Percentiles rank a stretch among this genome's conserved stretches.
phyloP scores from a whole-genome alignment of 2,329 filamentous ascomycete genomes.

The Aspergillus sp. region DNA sequence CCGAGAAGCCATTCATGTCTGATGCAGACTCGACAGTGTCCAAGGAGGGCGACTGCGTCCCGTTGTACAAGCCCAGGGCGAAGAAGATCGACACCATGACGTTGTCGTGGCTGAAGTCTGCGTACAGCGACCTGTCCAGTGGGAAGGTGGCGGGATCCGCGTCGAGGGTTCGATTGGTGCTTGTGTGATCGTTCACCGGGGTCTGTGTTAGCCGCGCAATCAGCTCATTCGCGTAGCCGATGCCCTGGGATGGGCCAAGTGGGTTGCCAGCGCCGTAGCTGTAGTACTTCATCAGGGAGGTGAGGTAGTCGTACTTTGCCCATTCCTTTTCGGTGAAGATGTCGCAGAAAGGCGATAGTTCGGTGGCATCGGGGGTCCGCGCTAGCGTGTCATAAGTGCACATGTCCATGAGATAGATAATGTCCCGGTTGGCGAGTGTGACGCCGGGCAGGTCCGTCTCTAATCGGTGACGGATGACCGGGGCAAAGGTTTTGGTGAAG shows the following conservation, averaged over 20 bases:
- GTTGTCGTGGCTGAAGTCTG: conserved; percentile 90
- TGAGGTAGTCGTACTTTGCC: conserved; percentile 70
- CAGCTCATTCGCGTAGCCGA: conserved; percentile 82
- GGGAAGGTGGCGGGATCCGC: conserved; percentile 62
- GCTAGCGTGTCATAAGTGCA: conserved; percentile 81
- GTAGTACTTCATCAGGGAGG: conserved; percentile 77
- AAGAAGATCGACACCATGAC: conserved; percentile 69
- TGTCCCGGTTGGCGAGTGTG: conserved; percentile 55
- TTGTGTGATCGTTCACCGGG: conserved; percentile 64
- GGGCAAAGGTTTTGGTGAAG: conserved; percentile 56
- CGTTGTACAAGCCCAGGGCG: conserved; percentile 70
- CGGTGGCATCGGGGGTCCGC: conserved; percentile 39
- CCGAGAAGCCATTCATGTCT: conserved; percentile 60
- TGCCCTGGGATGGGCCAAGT: conserved; percentile 74
- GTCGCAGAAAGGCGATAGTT: conserved; percentile 62
- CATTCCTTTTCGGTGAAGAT: conserved; percentile 69
- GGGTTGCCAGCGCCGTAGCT: conserved; percentile 68
- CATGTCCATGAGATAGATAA: conserved; percentile 73
- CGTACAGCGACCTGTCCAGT: conserved; percentile 60
- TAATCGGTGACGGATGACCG: conserved; percentile 59
- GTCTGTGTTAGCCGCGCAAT: conserved; percentile 65
- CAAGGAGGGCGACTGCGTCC: conserved; percentile 48
- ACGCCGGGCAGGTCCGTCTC: conserved; percentile 61
- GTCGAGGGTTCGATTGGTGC: conserved; percentile 71
- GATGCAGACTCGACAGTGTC: conserved; percentile 41